Conservation (phyloP, 2,329 filamentous ascomycete species). For the Monosporascus sp. region DNA sequence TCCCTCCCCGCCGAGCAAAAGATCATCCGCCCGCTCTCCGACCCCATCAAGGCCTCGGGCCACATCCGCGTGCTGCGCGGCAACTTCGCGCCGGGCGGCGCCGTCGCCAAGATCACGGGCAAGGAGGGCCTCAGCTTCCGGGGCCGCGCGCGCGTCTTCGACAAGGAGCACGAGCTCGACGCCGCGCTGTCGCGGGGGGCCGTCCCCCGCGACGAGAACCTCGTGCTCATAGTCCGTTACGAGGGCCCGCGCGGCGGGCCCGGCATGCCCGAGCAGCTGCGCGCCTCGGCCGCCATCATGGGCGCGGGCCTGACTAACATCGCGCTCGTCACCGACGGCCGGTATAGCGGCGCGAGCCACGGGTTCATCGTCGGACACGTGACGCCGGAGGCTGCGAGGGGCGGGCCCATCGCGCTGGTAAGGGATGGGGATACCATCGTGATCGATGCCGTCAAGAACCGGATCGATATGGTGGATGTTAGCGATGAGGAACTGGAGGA, state of each 20-base stretch:
- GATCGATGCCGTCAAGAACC: constrained; percentile 79
- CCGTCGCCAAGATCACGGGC: constrained; percentile 93
- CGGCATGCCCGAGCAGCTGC: constrained; percentile 94
- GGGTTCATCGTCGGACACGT: constrained; percentile 68
- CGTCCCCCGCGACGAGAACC: constrained; percentile 70
- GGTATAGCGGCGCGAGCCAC: constrained; percentile 84
- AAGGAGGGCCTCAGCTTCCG: constrained; percentile 84
- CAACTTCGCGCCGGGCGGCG: constrained; percentile 82
- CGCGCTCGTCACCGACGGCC: constrained; percentile 85
- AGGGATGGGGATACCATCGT: constrained; percentile 75
- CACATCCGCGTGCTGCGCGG: constrained; percentile 86
- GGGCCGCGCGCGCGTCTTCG: constrained; percentile 76
- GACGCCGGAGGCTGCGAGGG: constrained; percentile 81
- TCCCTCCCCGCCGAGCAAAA: constrained; percentile 59
- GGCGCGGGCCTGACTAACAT: constrained; percentile 84
- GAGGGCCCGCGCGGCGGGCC: constrained; percentile 91
- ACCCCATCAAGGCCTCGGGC: constrained; percentile 74
- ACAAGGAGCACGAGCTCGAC: constrained; percentile 80
- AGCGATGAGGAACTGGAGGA: constrained; percentile 64
- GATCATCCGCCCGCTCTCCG: constrained; percentile 71
- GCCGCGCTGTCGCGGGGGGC: constrained; percentile 62
- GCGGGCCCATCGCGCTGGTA: constrained; percentile 83
- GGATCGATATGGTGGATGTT: constrained; percentile 61
- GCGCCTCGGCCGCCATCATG: constrained; percentile 85
- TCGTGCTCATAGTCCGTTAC: constrained; percentile 87